Conservation (phyloP, 179 eudicot genomes). For the Carnegiea gigantea region DNA sequence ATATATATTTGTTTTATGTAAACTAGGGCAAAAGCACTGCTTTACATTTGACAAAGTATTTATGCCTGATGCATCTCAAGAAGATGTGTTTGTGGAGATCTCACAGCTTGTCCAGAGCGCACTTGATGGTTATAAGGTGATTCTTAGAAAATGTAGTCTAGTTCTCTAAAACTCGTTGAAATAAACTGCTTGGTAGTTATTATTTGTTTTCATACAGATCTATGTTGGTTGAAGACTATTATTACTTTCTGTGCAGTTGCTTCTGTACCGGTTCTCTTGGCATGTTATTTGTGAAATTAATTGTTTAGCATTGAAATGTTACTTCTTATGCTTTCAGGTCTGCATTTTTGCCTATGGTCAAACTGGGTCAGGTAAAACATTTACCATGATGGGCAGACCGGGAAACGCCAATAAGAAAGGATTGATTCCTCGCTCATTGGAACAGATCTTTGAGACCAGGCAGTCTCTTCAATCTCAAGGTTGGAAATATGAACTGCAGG, state of each 20-base stretch:
- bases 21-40: conserved; percentile 74
- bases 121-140: conserved; percentile 96
- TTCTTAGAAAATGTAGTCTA: background rate
- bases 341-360: conserved; percentile 98
- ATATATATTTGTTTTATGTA: conserved; percentile 9
- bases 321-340: conserved; percentile 48
- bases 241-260: background rate
- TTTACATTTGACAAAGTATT: conserved; percentile 88
- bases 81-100: conserved; percentile 91
- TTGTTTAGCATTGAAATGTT: conserved; percentile 2
- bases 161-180: too few species aligned
- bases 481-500: conserved; percentile 98
- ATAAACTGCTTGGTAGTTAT: background rate
- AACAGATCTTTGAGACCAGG: conserved; percentile 82
- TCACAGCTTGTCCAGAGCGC: conserved; percentile 99
- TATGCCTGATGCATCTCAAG: conserved; percentile 77
- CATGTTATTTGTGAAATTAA: background rate
- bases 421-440: conserved; percentile 85
- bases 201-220: background rate
- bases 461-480: conserved; percentile 80
- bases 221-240: background rate
- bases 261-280: background rate
- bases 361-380: conserved; percentile 98
- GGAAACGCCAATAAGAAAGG: conserved; percentile 71
- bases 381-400: conserved; percentile 95